Evolutionary conservation across 805 yeast genomes (phyloP), one percentile per base, ranked within the genome.

Genomic region (Ogataea salicorniae): DNA sequence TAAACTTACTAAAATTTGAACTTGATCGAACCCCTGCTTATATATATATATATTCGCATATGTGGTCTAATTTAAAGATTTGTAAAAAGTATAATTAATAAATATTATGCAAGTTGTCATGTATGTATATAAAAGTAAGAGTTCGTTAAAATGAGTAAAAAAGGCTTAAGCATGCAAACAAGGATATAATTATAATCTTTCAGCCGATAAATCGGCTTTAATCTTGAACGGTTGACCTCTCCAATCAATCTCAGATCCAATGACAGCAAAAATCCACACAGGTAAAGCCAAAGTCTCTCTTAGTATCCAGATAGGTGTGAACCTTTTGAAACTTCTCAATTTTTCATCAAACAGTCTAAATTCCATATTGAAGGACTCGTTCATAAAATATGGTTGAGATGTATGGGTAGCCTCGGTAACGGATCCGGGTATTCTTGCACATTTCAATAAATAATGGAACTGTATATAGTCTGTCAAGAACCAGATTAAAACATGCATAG

Each of bases 281-380:
- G 96, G 96, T 18, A 89, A 67, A 1, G 96, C 96, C 45, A 87
- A 65, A 0, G 74, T 3, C 61, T 89, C 97, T 45, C 97, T 71
- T 34, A 79, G 61, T 0, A 76, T 34, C 97, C 97, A 89, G 22
- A 73, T 67, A 1, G 68, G 61, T 3, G 72, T 36, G 39, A 66
- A 48, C 63, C 57, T 41, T 46, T n/a, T 42, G 9, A 55, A 34
- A 6, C 48, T 41, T 34, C 46, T 46, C 13, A 46, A 34, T 37
- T 41, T 45, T 9, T 7, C 23, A 22, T 37, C 42, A 39, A 11
- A 23, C 36, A 17, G 6, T 16, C 11, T 39, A 31, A 20, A 37
- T 8, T 41, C 52, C 14, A 29, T 43, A 33, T 41, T 36, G 37
- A 49, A 53, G 15, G 56, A 45, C 6, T 51, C 49, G 20, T 46